Percentiles rank a stretch among this genome's conserved stretches.
Conservation (phyloP, 1,139 yeast genomes). For the Lodderomyces pseudojiufengensis region DNA sequence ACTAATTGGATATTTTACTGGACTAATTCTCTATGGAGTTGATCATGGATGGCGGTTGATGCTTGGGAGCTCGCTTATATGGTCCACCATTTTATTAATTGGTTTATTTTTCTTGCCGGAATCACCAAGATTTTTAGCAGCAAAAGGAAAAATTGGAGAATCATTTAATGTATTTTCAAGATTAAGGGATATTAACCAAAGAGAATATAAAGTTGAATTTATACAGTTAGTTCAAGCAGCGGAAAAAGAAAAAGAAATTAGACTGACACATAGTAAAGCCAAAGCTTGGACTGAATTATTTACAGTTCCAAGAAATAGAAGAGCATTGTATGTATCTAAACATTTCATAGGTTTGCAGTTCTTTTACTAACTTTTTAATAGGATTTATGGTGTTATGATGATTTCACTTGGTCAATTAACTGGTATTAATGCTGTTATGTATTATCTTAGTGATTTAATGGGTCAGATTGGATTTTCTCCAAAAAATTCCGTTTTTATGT, state of each 20-base stretch:
- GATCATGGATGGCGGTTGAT: constrained; percentile 58
- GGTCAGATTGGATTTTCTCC: constrained; percentile 39
- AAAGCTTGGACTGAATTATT: constrained; percentile 47
- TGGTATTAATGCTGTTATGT: constrained; percentile 55
- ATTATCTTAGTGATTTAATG: constrained; percentile 54
- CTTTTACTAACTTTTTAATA: no score
- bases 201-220: constrained; percentile 45
- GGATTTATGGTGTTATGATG: constrained; percentile 54
- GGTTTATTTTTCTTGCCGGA: constrained; percentile 50
- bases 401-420: constrained; percentile 54
- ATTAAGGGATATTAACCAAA: constrained; percentile 42
- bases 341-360: no score
- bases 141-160: constrained; percentile 48
- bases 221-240: constrained; percentile 41
- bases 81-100: constrained; percentile 46
- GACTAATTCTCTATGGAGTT: constrained; percentile 53
- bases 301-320: constrained; percentile 51
- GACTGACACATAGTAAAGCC: constrained; percentile 21
- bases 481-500: constrained; percentile 49
- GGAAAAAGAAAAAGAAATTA: constrained; percentile 24
- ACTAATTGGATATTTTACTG: constrained; percentile 53
- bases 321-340: no score
- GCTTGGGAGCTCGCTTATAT: constrained; percentile 56
- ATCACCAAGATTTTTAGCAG: constrained; percentile 51
- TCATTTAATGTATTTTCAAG: constrained; percentile 54